Conservation (phyloP, 345 rosid species). For the Brassica carinata region DNA sequence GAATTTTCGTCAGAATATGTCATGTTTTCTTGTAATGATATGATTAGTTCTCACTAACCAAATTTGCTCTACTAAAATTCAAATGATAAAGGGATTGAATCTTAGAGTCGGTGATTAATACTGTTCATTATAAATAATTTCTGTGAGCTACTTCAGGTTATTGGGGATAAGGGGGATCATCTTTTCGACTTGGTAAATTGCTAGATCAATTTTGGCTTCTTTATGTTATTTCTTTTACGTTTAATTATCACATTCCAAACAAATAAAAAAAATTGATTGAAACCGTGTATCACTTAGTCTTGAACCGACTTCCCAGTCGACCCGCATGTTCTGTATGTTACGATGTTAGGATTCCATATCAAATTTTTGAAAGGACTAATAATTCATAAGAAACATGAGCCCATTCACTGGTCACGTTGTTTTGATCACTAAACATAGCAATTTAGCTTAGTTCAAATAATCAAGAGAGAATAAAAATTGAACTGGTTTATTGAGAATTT, state of each 20-base stretch:
- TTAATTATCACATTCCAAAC: not conserved
- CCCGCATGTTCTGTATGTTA: not conserved
- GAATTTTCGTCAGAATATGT: no score
- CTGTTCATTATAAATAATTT: not conserved
- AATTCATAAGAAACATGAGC: not conserved
- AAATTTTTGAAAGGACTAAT: not conserved
- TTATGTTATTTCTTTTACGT: not conserved
- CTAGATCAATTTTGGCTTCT: not conserved
- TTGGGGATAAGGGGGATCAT: no score
- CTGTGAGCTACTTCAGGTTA: not conserved
- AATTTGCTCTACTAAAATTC: not conserved
- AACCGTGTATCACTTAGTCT: not conserved
- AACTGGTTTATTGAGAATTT: not conserved
- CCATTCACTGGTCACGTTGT: not conserved
- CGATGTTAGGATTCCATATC: not conserved
- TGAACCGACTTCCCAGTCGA: not conserved
- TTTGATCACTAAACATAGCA: not conserved
- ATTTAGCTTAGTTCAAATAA: not conserved
- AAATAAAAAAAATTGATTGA: not conserved
- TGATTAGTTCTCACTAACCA: no score
- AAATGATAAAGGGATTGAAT: not conserved
- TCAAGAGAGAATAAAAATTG: not conserved
- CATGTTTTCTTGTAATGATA: no score
- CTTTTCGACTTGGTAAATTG: no score
- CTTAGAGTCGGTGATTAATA: not conserved